Base-by-base conservation (phyloP, 1,139 yeast genomes). In the Zygotorulaspora mrakii region DNA sequence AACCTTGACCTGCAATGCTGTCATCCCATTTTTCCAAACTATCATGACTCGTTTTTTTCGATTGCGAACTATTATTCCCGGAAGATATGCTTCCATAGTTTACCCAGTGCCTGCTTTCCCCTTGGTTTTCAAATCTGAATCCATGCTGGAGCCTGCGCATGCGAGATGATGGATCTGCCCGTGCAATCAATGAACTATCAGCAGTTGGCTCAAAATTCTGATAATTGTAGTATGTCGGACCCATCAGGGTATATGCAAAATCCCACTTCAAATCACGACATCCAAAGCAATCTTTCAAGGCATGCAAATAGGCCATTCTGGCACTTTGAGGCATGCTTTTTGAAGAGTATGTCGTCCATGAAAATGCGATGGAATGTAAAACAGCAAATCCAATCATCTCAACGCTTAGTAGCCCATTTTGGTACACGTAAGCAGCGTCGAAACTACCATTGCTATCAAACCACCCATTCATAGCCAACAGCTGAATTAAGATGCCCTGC, bases 301-400 rank as follows among this genome's bases (percentile, higher is more conserved):
- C 95, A 49, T 74, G 71, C 37, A 53, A 56, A 17, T 79, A 71
- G 20, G 75, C 67, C 37, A 87, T 56, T 39, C 95, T 67, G 0
- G 86, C 91, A 48, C 81, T 77, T 16, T 73, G 74, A 1, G 91
- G 89, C 42, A 83, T 66, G 5, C 65, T 65, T 4, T 74, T 61
- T 2, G 77, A 68, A 2, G 82, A 74, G 59, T 82, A 91, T 28
- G 88, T 94, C 5, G 67, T 67, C 63, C 82, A 84, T 5, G 87
- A 77, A 61, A 91, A 91, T 0, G 97, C 89, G 32, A 72, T 61
- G 82, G 91, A 82, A 65, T 91, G 98, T 9, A 94, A 84, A 23
- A 83, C 64, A 0, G 97, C 88, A 68, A 91, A 91, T 3, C 80
- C 85, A 13, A 89, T 71, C 69, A 91, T 73, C 57, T 94, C 98